Evolutionary conservation across 129 eudicot species (phyloP).

Genomic region (Tanacetum coccineum): DNA sequence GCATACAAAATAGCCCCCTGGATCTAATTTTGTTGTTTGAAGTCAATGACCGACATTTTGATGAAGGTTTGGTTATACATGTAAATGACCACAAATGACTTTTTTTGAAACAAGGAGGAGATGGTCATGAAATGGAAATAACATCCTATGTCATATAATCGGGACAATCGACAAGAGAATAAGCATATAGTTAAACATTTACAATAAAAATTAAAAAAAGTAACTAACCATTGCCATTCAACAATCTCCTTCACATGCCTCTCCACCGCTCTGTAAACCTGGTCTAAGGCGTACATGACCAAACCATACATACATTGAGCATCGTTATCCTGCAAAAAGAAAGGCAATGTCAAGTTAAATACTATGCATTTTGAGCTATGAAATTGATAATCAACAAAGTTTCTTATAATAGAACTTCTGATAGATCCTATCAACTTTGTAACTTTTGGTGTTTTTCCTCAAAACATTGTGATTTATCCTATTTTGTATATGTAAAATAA

Average conservation of each 20-base stretch:
- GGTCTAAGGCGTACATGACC: conserved; percentile 68
- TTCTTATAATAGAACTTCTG: not conserved
- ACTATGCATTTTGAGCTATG: conserved; percentile 1
- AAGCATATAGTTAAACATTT: no score
- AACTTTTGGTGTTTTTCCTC: not conserved
- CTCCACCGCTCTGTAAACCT: conserved; percentile 79
- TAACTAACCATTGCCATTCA: conserved; percentile 87
- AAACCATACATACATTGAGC: conserved; percentile 84
- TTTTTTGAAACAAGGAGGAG: no score
- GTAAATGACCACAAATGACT: no score
- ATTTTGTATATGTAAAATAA: not conserved
- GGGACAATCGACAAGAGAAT: no score
- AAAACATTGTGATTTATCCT: no score
- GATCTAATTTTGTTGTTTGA: no score
- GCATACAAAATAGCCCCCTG: no score
- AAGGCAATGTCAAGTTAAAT: not conserved
- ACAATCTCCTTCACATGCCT: conserved; percentile 81
- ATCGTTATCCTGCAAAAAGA: conserved; percentile 63
- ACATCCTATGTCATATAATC: no score
- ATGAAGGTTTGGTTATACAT: no score
- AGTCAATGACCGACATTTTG: not conserved
- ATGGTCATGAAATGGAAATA: no score
- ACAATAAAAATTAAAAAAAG: not conserved
- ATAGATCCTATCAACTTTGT: not conserved
- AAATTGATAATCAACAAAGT: not conserved